These are phyloP conservation scores for Ascoidea tarda DNA, from an alignment of 805 yeast species.

Conservation along the genomic window DNA sequence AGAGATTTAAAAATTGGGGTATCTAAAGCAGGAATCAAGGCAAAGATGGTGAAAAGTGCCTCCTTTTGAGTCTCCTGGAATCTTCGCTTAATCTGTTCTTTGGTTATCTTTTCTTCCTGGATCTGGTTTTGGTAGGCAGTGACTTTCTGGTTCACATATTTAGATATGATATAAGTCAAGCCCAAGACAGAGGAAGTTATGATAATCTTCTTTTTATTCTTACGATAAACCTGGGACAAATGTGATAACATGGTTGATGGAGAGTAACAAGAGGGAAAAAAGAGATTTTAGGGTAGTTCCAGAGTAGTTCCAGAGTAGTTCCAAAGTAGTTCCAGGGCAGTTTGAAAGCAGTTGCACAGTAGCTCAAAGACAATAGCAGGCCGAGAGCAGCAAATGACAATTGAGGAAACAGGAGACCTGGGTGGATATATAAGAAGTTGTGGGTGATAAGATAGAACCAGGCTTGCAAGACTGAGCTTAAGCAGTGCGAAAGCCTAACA, in stretches of 20 bases:
- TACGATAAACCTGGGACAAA: slow-evolving; percentile 22
- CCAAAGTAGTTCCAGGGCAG: no score
- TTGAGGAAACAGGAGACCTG: no score
- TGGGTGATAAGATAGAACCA: no score
- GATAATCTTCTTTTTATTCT: slow-evolving; percentile 30
- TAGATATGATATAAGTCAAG: slow-evolving; percentile 26
- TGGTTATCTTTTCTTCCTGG: slow-evolving; percentile 42
- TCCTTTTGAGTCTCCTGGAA: slow-evolving; percentile 89
- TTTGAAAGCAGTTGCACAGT: no score
- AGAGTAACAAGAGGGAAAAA: no score
- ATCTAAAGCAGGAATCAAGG: slow-evolving; percentile 65
- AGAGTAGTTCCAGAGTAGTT: no score
- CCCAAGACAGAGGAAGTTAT: slow-evolving; percentile 31
- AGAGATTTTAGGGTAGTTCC: no score
- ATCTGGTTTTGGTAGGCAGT: slow-evolving; percentile 35
- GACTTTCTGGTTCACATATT: slow-evolving; percentile 29
- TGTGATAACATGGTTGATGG: slow-evolving; percentile 17
- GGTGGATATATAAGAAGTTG: no score
- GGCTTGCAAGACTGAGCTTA: no score
- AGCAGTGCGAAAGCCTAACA: no score
- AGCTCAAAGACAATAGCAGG: no score
- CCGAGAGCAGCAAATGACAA: no score
- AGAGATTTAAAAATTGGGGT: slow-evolving; percentile 45
- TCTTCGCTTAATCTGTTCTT: slow-evolving; percentile 62
- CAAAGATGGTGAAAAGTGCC: slow-evolving; percentile 70